Conservation (phyloP, 805 yeast genomes). For the Kodamaea lidongshanica region DNA sequence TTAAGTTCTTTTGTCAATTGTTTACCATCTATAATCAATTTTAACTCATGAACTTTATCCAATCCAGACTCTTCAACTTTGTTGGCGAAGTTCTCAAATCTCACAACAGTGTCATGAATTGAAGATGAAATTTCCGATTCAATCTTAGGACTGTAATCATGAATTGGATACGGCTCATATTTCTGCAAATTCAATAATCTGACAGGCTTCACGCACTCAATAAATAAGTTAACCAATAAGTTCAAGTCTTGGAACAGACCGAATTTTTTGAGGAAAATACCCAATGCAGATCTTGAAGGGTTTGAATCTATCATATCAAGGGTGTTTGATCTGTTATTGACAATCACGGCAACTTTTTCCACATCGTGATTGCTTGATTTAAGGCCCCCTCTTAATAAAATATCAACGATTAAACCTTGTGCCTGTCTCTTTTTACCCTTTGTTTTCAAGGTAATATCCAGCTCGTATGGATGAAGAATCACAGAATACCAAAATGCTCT, state of each 20-base stretch:
- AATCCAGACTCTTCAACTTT: slow-evolving; percentile 22
- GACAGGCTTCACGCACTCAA: slow-evolving; percentile 19
- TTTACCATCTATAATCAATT: slow-evolving; percentile 74
- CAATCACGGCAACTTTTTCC: slow-evolving; percentile 42
- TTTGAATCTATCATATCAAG: slow-evolving; percentile 14
- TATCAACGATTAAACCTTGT: slow-evolving; percentile 35
- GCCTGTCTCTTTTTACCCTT: slow-evolving; percentile 32
- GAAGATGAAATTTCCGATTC: background rate
- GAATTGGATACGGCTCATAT: slow-evolving; percentile 7
- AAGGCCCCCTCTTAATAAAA: slow-evolving; percentile 62
- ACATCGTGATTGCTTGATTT: slow-evolving; percentile 56
- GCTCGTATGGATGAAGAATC: slow-evolving; percentile 46
- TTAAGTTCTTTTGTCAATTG: slow-evolving; percentile 45
- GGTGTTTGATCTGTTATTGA: slow-evolving; percentile 23
- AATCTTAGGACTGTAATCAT: background rate
- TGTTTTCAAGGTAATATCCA: slow-evolving; percentile 27
- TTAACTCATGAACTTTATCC: slow-evolving; percentile 41
- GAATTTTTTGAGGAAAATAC: slow-evolving; percentile 49
- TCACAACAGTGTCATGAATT: too few relatives aligned
- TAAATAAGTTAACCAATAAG: slow-evolving; percentile 31
- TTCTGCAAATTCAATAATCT: slow-evolving; percentile 1
- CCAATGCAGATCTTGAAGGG: slow-evolving; percentile 51
- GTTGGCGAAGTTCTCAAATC: background rate
- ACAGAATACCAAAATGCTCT: slow-evolving; percentile 43
- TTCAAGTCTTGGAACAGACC: slow-evolving; percentile 47